Conservation (phyloP, 495 filamentous ascomycete genomes). For the Xeromyces bisporus region DNA sequence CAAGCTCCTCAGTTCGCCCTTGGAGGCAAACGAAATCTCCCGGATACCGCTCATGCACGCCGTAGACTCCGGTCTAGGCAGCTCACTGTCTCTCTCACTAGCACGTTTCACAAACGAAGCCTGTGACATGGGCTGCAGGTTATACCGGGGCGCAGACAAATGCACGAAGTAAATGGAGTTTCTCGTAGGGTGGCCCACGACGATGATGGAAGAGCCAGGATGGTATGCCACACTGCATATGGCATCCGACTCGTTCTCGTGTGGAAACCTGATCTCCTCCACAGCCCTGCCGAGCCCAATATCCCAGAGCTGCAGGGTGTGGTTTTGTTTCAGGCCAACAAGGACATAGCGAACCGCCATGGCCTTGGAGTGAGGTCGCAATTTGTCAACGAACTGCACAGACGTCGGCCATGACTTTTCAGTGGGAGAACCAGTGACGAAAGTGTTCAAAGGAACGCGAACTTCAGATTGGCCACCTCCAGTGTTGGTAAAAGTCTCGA, state of each 20-base stretch:
- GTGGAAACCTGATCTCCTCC: constrained; percentile 90
- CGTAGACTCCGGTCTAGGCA: constrained; percentile 78
- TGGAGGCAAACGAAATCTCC: constrained; percentile 80
- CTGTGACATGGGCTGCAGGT: constrained; percentile 60
- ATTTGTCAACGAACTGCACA: constrained; percentile 88
- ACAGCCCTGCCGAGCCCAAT: constrained; percentile 86
- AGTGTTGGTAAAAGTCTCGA: constrained; percentile 33
- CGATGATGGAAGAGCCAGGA: constrained; percentile 72
- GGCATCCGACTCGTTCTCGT: constrained; percentile 90
- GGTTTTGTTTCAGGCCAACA: constrained; percentile 97
- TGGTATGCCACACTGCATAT: constrained; percentile 95
- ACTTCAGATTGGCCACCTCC: constrained; percentile 49
- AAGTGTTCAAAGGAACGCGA: constrained; percentile 57
- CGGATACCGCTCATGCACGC: constrained; percentile 90
- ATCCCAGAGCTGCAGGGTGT: constrained; percentile 98
- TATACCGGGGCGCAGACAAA: constrained; percentile 82
- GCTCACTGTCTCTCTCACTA: constrained; percentile 47
- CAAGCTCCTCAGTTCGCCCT: constrained; percentile 76
- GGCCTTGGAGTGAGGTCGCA: constrained; percentile 71
- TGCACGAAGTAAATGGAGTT: constrained; percentile 97
- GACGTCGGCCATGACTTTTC: constrained; percentile 94
- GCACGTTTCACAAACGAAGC: constrained; percentile 68
- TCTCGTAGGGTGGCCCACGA: constrained; percentile 87
- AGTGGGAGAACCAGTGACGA: constrained; percentile 56
- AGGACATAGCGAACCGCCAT: constrained; percentile 83